Percentiles rank a stretch among this genome's conserved stretches.
Conservation (phyloP, 2,329 filamentous ascomycete species). For the Bipolaris sorokiniana region DNA sequence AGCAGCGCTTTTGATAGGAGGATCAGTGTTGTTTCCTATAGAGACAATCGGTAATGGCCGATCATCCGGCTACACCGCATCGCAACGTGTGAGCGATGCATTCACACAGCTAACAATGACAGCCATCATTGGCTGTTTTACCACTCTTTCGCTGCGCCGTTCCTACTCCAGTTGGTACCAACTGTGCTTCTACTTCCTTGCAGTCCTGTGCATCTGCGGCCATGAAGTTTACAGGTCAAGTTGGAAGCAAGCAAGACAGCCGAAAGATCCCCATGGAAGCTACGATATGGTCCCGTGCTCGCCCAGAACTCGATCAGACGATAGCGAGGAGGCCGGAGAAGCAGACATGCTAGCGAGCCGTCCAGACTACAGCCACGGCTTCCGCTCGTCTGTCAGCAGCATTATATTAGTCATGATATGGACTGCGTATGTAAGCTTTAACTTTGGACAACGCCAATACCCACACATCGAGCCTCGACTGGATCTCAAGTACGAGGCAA, state of each 20-base stretch:
- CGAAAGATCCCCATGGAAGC: background rate
- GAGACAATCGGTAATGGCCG: background rate
- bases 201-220: conserved; percentile 14
- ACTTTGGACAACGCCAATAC: conserved; percentile 24
- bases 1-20: conserved; percentile 21
- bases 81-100: conserved; percentile 8
- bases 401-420: conserved; percentile 22
- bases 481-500: conserved; percentile 30
- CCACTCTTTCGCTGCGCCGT: conserved; percentile 23
- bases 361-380: background rate
- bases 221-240: conserved; percentile 7
- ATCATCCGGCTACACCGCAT: background rate
- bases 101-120: conserved; percentile 18
- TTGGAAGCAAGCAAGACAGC: background rate
- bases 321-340: conserved; percentile 10
- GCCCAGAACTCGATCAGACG: background rate
- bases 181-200: conserved; percentile 23
- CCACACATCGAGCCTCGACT: conserved; percentile 14
- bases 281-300: conserved; percentile 11
- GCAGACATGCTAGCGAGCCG: background rate
- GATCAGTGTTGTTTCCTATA: conserved; percentile 26
- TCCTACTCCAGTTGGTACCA: conserved; percentile 30
- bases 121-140: conserved; percentile 22
- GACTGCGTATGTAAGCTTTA: conserved; percentile 24
- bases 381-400: conserved; percentile 11